These are phyloP conservation scores for Colletotrichum plurivorum DNA, from an alignment of 2,329 filamentous ascomycete species.

Conservation along the genomic window DNA sequence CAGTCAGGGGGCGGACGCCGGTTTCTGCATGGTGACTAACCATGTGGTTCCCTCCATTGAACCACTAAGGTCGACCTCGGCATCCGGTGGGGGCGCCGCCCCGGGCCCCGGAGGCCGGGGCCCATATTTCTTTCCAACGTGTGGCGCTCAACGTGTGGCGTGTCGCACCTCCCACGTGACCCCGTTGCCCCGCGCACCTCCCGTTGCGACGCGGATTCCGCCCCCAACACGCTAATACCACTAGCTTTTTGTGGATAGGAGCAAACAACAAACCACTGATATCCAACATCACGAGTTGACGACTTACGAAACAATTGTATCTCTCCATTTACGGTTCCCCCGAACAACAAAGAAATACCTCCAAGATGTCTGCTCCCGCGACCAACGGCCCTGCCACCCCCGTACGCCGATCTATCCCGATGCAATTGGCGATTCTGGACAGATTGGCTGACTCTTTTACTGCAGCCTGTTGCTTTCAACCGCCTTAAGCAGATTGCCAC, in stretches of 20 bases:
- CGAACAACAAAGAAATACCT: conserved; percentile 9
- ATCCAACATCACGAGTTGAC: not conserved
- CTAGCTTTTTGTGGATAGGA: too few species aligned
- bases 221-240: too few species aligned
- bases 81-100: too few species aligned
- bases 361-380: conserved; percentile 30
- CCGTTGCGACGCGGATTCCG: conserved; percentile 28
- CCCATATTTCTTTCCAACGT: too few species aligned
- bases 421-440: not conserved
- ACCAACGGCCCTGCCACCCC: conserved; percentile 28
- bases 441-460: conserved; percentile 9
- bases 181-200: conserved; percentile 40
- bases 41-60: too few species aligned
- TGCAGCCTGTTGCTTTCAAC: conserved; percentile 80
- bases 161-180: conserved; percentile 23
- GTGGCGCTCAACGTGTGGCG: too few species aligned
- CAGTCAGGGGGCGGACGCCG: not conserved
- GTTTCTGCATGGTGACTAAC: conserved; percentile 11
- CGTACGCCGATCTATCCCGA: conserved; percentile 17
- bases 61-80: too few species aligned
- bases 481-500: conserved; percentile 88
- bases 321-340: not conserved
- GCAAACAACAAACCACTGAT: too few species aligned
- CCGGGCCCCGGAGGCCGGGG: too few species aligned
- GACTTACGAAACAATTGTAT: not conserved